Base-by-base conservation (phyloP, 768 basidiomycete genomes). In the Serendipita sp. region DNA sequence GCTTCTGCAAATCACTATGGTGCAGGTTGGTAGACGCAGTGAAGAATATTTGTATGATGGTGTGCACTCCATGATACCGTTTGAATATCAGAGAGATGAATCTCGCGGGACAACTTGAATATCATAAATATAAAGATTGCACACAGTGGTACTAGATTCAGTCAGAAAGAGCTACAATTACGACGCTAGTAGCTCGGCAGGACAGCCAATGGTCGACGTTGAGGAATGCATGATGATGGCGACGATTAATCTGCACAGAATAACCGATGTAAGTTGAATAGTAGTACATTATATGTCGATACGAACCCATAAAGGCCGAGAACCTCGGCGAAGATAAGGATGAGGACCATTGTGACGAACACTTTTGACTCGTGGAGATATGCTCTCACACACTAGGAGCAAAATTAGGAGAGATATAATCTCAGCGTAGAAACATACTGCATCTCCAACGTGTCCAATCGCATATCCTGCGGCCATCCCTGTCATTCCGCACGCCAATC, bases 311-410 rank as follows among this genome's bases (percentile, higher is more conserved):
- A 92, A 64, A 95, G 74, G 43, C 93, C 93, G 65, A 96, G 76
- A 27, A 96, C 93, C 73, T 95, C 92, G 4, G 84, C 86, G 68
- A 91, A 92, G 68, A 91, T 91, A 71, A 98, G 83, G 67, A 98
- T 94, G 45, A 98, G 84, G 18, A 98, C 91, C 94, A 97, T 97
- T 4, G 86, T 79, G 23, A 97, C 94, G 71, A 94, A 97, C 31
- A 97, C 84, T 72, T 83, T 86, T 66, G 86, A 85, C 75, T 96
- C 93, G 69, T 91, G 82, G 29, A 96, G 82, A 71, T 91, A 96
- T 66, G 91, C 91, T 65, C 92, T 82, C 15, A 93, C 91, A 69
- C 91, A 50, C 48, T 50, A 55, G n/a, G 3, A 13, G 40, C 5
- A 2, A 40, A 3, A 16, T 10, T 16, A 37, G 23, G 8, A 44